Base-by-base conservation (phyloP, 116 monocot genomes). In the Dioscorea cayenensis region DNA sequence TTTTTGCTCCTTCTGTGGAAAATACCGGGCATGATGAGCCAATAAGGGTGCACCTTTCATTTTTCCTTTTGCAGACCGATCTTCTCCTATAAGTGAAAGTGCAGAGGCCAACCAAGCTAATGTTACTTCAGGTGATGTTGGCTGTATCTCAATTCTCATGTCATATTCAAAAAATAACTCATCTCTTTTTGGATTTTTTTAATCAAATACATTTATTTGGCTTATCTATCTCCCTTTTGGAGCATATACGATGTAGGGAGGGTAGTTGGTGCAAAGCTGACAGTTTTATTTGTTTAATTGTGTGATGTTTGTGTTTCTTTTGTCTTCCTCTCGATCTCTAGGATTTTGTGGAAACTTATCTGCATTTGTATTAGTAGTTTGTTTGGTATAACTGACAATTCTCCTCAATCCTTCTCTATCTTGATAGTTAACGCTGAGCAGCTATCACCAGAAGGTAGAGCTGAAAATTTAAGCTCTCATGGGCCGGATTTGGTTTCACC, bases 401-500 rank as follows among this genome's bases (percentile, higher is more conserved):
- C 51, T 49, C 49, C n/a, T 20, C 69, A 69, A 16, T 28, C 51
- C n/a, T 49, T 48, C 4, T 12, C 14, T 21, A 23, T 50, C 13
- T 58, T 63, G 25, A 49, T 19, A 70, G 71, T 27, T 28, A 21
- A 49, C 63, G 13, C 35, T 55, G 73, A 66, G 67, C 51, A 52
- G 9, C 48, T 66, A 28, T 36, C 50, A 25, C 71, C 51, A 22
- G 66, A 78, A 36, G 32, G 19, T 73, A 78, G 60, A 37, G 48
- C 22, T 73, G 61, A 51, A 69, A 75, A 71, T 36, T 62, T 32
- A 65, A 77, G 60, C 79, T 81, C 66, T 51, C 20, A 49, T 68
- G 84, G 83, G 67, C 63, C 70, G 38, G 76, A 70, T 25, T 84
- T 76, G 82, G 82, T 74, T 75, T 84, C 82, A n/a, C 82, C 80